Conservation (phyloP, 768 basidiomycete species). For the Cyclocybe cylindracea region DNA sequence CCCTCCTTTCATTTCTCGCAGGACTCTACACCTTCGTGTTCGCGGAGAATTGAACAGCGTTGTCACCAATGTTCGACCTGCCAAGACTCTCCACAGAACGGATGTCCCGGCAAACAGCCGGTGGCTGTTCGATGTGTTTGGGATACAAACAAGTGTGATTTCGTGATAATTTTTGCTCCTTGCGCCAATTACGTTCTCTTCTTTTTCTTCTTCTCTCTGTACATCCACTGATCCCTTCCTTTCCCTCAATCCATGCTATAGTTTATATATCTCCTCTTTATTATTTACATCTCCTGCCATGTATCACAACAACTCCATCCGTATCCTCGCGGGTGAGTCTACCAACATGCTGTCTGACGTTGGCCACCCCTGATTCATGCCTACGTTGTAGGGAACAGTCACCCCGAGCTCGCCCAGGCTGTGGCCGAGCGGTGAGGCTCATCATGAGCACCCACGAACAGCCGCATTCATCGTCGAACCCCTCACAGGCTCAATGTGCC, state of each 20-base stretch:
- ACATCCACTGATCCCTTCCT: conserved; percentile 30
- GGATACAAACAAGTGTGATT: conserved; percentile 34
- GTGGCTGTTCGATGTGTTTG: conserved; percentile 53
- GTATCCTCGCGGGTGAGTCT: conserved; percentile 68
- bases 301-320: conserved; percentile 82
- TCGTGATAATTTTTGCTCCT: conserved; percentile 30
- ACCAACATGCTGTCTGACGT: conserved; percentile 2
- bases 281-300: conserved; percentile 36
- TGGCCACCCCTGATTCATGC: conserved; percentile 16
- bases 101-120: background rate
- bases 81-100: too few species aligned
- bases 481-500: conserved; percentile 80
- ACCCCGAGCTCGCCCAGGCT: conserved; percentile 93
- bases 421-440: conserved; percentile 94
- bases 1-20: too few species aligned
- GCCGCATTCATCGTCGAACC: conserved; percentile 43
- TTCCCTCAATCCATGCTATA: conserved; percentile 38
- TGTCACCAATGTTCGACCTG: too few species aligned
- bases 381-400: conserved; percentile 81
- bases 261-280: conserved; percentile 26
- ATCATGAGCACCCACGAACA: conserved; percentile 44
- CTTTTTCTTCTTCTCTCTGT: conserved; percentile 29
- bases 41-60: too few species aligned
- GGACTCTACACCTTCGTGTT: too few species aligned
- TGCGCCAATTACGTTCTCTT: conserved; percentile 10